These are phyloP conservation scores for Tylopilus sp. DNA, from an alignment of 1,284 basidiomycete species.

Conservation along the genomic window DNA sequence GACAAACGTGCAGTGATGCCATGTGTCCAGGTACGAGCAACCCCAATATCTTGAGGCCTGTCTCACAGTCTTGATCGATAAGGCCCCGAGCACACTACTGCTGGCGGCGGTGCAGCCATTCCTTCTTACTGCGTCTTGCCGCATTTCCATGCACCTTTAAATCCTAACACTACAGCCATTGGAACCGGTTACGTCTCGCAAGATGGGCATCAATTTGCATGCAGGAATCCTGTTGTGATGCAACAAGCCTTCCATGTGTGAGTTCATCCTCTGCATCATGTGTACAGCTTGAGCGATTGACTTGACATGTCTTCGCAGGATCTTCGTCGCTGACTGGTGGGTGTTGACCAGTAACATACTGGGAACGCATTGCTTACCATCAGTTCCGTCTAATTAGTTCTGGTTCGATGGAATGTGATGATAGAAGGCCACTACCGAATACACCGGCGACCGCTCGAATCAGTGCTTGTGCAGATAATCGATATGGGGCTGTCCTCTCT, in stretches of 20 bases:
- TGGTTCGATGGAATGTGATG: conserved; percentile 57
- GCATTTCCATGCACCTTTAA: conserved; percentile 61
- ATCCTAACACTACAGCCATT: conserved; percentile 36
- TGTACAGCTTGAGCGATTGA: conserved; percentile 1
- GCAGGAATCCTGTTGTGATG: conserved; percentile 65
- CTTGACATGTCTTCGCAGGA: conserved; percentile 22
- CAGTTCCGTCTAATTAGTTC: conserved; percentile 50
- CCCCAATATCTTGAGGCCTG: too few relatives aligned
- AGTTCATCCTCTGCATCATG: conserved; percentile 4
- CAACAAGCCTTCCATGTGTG: conserved; percentile 47
- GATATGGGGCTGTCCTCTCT: conserved; percentile 69
- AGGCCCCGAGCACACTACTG: conserved; percentile 59
- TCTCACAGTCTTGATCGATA: too few relatives aligned
- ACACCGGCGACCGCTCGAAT: conserved; percentile 59
- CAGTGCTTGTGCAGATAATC: conserved; percentile 51
- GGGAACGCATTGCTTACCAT: neutral
- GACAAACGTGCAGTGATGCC: conserved; percentile 53
- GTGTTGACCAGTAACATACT: neutral
- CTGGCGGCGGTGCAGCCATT: conserved; percentile 50
- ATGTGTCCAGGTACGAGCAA: conserved; percentile 64
- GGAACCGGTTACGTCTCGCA: conserved; percentile 63
- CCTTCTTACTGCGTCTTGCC: conserved; percentile 68
- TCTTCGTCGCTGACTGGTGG: conserved; percentile 41
- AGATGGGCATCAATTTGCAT: conserved; percentile 59
- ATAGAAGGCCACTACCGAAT: conserved; percentile 57